These are phyloP conservation scores for Penicillium turbatum DNA, from an alignment of 495 filamentous ascomycete species.

Conservation along the genomic window DNA sequence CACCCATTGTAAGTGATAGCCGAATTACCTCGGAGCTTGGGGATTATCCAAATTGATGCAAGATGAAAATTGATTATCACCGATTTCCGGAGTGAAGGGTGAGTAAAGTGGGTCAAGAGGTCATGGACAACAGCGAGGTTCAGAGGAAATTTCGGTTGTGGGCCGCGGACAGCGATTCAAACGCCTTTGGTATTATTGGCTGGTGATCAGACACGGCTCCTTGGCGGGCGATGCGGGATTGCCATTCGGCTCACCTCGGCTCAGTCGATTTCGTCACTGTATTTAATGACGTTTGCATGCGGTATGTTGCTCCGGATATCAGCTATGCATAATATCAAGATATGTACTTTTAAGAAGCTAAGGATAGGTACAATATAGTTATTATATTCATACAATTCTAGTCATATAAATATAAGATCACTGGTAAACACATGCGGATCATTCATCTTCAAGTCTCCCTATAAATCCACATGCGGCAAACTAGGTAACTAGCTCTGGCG, in stretches of 20 bases:
- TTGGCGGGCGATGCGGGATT: conserved; percentile 45
- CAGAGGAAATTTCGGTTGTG: conserved; percentile 33
- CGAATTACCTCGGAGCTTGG: conserved; percentile 18
- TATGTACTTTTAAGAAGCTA: no score
- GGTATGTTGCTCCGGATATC: conserved; percentile 16
- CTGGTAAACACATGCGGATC: background rate
- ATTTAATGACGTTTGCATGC: conserved; percentile 45
- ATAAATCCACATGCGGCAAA: conserved; percentile 10
- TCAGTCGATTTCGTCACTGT: conserved; percentile 35
- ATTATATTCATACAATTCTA: no score
- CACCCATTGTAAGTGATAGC: conserved; percentile 46
- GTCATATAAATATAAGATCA: background rate
- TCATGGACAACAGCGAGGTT: conserved; percentile 11
- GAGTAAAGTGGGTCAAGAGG: conserved; percentile 30
- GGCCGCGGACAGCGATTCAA: conserved; percentile 25
- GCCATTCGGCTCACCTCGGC: conserved; percentile 58
- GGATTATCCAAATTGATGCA: conserved; percentile 11
- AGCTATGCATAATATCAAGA: no score
- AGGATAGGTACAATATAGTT: no score
- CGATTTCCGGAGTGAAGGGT: conserved; percentile 42
- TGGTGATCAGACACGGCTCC: conserved; percentile 30
- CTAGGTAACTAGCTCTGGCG: no score
- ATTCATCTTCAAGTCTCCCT: background rate
- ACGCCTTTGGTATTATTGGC: conserved; percentile 33
- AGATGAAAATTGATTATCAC: conserved; percentile 34